Conservation (phyloP, 2,329 filamentous ascomycete genomes). For the Cercospora sp. region DNA sequence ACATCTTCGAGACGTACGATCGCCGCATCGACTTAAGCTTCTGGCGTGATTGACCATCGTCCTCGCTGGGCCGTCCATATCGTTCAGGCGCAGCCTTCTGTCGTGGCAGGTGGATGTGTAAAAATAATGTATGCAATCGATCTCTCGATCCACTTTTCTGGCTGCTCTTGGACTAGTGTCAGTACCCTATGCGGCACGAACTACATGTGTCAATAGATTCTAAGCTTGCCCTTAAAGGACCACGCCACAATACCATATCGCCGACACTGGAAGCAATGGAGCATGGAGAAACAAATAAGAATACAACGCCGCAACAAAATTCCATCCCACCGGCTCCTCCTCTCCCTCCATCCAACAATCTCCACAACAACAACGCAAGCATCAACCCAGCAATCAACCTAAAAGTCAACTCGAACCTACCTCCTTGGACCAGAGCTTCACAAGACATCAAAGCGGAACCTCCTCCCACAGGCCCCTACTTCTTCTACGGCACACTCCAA, state of each 20-base stretch:
- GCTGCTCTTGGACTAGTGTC: neutral
- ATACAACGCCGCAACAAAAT: neutral
- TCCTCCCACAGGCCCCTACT: constrained; percentile 40
- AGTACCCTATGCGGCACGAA: neutral
- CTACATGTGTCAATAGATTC: neutral
- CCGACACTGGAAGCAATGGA: neutral
- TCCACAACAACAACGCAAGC: neutral
- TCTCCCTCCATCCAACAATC: neutral
- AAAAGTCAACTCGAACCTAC: neutral
- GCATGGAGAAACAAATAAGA: neutral
- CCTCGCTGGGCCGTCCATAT: too few species aligned
- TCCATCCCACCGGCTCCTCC: neutral
- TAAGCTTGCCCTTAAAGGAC: neutral
- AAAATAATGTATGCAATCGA: neutral
- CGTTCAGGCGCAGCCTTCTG: too few species aligned
- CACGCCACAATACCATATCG: neutral
- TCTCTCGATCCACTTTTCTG: neutral
- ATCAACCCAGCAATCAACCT: neutral
- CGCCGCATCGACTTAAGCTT: too few species aligned
- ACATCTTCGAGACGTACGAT: too few species aligned
- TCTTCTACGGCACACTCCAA: constrained; percentile 44
- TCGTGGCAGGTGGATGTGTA: neutral
- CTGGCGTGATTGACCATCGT: too few species aligned
- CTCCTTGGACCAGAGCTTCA: neutral
- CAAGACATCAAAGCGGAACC: neutral